Evolutionary conservation across 345 rosid species (phyloP).

Genomic region (Citrus reticulata): DNA sequence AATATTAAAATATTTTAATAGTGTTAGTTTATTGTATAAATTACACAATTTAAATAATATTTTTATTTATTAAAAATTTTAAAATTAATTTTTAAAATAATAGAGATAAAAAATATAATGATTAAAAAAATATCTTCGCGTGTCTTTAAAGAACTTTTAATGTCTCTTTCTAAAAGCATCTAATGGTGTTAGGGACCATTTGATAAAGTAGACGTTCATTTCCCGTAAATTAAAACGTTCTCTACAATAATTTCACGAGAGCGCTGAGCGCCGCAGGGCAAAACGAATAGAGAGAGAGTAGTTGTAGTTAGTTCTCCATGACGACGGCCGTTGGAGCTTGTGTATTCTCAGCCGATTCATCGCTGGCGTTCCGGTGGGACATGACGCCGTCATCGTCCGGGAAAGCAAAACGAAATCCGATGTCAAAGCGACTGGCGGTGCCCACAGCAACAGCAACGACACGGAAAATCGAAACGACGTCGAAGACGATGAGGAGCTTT

Average conservation of each 20-base stretch:
- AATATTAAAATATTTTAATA: no score
- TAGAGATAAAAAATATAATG: fast-evolving
- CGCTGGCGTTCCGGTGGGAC: not conserved
- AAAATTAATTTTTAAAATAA: no score
- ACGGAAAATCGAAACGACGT: not conserved
- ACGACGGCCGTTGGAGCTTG: conserved; percentile 12
- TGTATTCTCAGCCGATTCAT: not conserved
- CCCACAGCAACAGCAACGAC: not conserved
- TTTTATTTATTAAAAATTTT: no score
- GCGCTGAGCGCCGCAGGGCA: no score
- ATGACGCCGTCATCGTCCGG: not conserved
- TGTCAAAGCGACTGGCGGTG: not conserved
- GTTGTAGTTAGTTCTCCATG: not conserved
- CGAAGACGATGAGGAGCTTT: not conserved
- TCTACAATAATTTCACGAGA: not conserved
- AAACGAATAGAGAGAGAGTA: not conserved
- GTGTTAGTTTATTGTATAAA: no score
- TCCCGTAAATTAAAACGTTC: no score
- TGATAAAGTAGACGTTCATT: no score
- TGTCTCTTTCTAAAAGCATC: no score
- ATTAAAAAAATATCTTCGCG: no score
- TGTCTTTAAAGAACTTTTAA: no score
- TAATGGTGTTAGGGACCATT: no score
- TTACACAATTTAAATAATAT: no score
- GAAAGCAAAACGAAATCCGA: not conserved